Evolutionary conservation across 257 asterid species (phyloP), one percentile per base, ranked within the genome.

Genomic region (Solanum microdontum): DNA sequence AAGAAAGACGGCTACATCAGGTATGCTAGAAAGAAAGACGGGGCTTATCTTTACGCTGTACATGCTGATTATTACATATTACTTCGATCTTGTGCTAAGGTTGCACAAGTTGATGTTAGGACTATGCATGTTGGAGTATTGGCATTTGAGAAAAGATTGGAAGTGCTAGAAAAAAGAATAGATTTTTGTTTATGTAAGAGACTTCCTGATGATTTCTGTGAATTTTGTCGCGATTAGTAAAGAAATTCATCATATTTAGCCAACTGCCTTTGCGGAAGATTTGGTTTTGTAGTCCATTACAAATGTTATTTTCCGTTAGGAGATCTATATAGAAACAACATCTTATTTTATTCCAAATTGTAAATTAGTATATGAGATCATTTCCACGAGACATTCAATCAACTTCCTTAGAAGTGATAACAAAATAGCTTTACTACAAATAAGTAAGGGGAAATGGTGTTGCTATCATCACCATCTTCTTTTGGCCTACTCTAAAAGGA

Each of bases 41-140:
- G 91, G 19, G 91, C 91, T 48, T 89, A 68, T 75, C 30, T 91
- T 7, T 96, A 94, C 30, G 95, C 94, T 34, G 96, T 90, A 43
- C 98, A 95, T 88, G 99, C 98, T 2, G 99, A 96, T 90, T 96
- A 95, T 68, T 94, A 95, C 36, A 87, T 96, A 80, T 86, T 96
- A 84, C 96, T 95, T 69, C 93, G 97, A 6, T 90, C 93, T 36
- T 96, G 98, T 90, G 98, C 98, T 14, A 94, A 91, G 91, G 93
- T 90, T 85, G 95, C 94, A 36, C 93, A 88, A 75, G 93, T 96
- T 86, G 98, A 95, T 89, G 70, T 91, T 76, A 91, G 99, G 89
- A 86, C 92, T 55, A 90, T 95, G 94, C 98, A 96, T 88, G 28
- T 30, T 40, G 98, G 93, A 12, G 98, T 94, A 12, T 88, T 96